Evolutionary conservation across 768 basidiomycete species (phyloP), one percentile per base, ranked within the genome.

Genomic region (Lactifluus piperatus): DNA sequence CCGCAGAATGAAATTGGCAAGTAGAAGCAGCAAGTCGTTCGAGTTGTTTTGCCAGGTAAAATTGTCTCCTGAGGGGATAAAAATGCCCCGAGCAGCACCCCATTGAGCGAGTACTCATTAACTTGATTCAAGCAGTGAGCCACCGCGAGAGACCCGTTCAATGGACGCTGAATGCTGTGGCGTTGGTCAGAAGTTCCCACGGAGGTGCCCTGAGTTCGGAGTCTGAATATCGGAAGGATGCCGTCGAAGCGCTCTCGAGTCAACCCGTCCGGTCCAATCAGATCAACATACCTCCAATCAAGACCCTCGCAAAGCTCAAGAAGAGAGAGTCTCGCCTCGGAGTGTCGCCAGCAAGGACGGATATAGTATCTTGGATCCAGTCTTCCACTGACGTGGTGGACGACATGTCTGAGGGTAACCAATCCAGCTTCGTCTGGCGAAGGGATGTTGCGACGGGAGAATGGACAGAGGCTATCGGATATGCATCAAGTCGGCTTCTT

Each of bases 321-420:
- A 70, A 75, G 62, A 77, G 75, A 66, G 78, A 81, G 69, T 71
- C 51, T 13, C 51, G 58, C 45, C 27, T 57, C 36, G 58, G 63
- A 14, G 36, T 41, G 10, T 50, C 54, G 6, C 20, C 55, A 46
- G 71, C 70, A 45, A 77, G 75, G 68, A 72, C 79, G 47, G 82
- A 82, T 66, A 84, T 87, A 66, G 75, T 79, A 66, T 79, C 81
- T 30, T 88, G 86, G 85, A 74, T 84, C 37, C 20, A n/a, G 10
- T 75, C 77, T n/a, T 75, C 82, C 26, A 55, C 67, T n/a, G 39
- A 46, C 14, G 63, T 59, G 27, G 51, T 65, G 39, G 68, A 59
- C 54, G 74, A 74, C 54, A 68, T 68, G 54, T 39, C 54, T 26
- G 74, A 74, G 36, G 72, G 72, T 53, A 61, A 68, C 44, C 67